Base-by-base conservation (phyloP, 2,329 filamentous ascomycete species). In the Tolypocladium album region DNA sequence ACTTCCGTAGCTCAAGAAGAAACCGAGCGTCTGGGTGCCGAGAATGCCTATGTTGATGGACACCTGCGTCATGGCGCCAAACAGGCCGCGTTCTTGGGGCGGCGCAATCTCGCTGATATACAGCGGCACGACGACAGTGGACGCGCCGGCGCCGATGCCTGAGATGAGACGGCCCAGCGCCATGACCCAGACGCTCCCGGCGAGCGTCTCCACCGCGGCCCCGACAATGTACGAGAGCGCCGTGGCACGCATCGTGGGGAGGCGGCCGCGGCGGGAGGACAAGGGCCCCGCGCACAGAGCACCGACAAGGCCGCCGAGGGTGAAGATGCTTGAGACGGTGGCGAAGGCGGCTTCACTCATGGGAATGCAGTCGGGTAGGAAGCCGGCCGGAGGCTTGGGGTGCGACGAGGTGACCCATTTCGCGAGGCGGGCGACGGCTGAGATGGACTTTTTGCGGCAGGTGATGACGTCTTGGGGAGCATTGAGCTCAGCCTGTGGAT, bases 61-160 rank as follows among this genome's bases (percentile, higher is more conserved):
- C 69, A 97, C 87, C 71, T 99, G 93, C 0, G 94, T 97, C 74
- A 95, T 88, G 59, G 84, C 81, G 15, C 85, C 85, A 69, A 96
- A 97, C 63, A 96, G 85, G 6, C 92, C 92, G 59, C 87, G 84
- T 64, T 88, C 83, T 20, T 79, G 76, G 0, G 85, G 85, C 4
- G 93, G 94, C 0, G 92, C 88, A 34, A 97, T 83, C 74, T 99
- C 94, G 55, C 91, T 92, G 66, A 99, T 91, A 77, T 96, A 99
- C 24, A 99, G 84, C 0, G 94, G 94, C 3, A 95, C 92, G 42
- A 97, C 90, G 24, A 99, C 94, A 3, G 94, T 93, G 1, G 92
- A 85, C 2, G 92, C 90, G 27, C 94, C 94, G 7, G 92, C 92
- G 8, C 90, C 92, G 1, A 96, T 71, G 13, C 94, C 94, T 11